Evolutionary conservation across 2,329 filamentous ascomycete species (phyloP).

Genomic region (Dendryphion nanum): DNA sequence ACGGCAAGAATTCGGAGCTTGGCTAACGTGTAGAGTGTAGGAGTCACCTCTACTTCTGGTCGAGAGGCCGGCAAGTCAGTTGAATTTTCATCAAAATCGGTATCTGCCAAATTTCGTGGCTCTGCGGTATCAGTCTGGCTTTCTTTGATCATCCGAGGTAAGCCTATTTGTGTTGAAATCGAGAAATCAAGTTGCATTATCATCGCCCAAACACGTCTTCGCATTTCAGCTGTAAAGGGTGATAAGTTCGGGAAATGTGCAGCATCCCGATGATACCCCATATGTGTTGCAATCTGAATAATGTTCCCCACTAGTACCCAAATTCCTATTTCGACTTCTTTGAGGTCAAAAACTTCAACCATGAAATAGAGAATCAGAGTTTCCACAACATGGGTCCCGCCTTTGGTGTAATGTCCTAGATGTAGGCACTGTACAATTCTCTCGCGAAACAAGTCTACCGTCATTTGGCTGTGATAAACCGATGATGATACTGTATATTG

Average conservation of each 20-base stretch:
- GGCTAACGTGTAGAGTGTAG: constrained; percentile 24
- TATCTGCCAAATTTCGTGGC: constrained; percentile 42
- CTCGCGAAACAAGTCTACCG: constrained; percentile 30
- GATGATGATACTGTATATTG: constrained; percentile 7
- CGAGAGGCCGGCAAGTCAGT: constrained; percentile 26
- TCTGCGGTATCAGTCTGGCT: constrained; percentile 38
- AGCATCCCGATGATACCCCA: constrained; percentile 46
- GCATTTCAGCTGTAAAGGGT: constrained; percentile 59
- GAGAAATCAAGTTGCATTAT: constrained; percentile 40
- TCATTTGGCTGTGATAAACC: constrained; percentile 19
- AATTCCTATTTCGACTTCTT: constrained; percentile 27
- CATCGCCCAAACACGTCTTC: constrained; percentile 61
- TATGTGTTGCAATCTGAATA: constrained; percentile 32
- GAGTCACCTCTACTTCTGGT: constrained; percentile 26
- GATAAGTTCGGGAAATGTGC: constrained; percentile 39
- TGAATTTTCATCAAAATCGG: constrained; percentile 41
- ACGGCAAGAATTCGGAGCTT: constrained; percentile 21
- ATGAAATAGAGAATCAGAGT: constrained; percentile 27
- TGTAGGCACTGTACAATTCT: constrained; percentile 31
- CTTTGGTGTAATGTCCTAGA: constrained; percentile 34
- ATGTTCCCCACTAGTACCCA: constrained; percentile 30
- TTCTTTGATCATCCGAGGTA: constrained; percentile 40
- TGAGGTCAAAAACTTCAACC: constrained; percentile 25
- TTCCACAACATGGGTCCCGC: constrained; percentile 32
- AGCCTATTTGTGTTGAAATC: constrained; percentile 37